Conservation (phyloP, 2,329 filamentous ascomycete genomes). For the Penicillium sp. region DNA sequence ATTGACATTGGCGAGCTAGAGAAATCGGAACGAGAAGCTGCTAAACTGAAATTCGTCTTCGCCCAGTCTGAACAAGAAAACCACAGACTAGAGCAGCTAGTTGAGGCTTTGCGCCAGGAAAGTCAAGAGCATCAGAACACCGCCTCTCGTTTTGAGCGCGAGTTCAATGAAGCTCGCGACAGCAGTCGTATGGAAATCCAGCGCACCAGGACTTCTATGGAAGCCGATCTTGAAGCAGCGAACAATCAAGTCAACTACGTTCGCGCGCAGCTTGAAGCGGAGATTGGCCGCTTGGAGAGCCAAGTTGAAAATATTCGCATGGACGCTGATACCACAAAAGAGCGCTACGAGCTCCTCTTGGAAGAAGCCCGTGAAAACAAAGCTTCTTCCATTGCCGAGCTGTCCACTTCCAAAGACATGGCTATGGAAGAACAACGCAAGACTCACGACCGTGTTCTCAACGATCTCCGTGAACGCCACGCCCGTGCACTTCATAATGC, state of each 20-base stretch:
- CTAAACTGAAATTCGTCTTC: conserved; percentile 75
- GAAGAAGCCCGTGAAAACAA: conserved; percentile 74
- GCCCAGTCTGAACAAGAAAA: conserved; percentile 59
- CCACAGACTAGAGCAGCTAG: conserved; percentile 60
- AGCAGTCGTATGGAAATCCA: conserved; percentile 75
- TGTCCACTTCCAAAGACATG: conserved; percentile 49
- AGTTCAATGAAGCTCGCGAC: conserved; percentile 80
- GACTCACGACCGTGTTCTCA: conserved; percentile 67
- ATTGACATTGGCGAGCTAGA: conserved; percentile 59
- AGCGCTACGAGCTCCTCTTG: conserved; percentile 76
- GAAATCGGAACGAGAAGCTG: conserved; percentile 68
- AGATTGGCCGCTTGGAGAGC: conserved; percentile 65
- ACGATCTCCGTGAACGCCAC: conserved; percentile 72
- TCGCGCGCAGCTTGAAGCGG: conserved; percentile 75
- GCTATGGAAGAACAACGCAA: conserved; percentile 57
- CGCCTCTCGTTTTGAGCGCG: conserved; percentile 67
- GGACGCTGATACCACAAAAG: conserved; percentile 76
- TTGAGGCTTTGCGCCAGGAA: conserved; percentile 47
- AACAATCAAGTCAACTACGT: conserved; percentile 83
- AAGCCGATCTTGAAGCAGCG: conserved; percentile 75
- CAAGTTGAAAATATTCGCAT: conserved; percentile 75
- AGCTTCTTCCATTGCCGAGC: conserved; percentile 55
- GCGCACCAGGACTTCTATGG: conserved; percentile 71
- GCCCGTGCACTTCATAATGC: conserved; percentile 69
- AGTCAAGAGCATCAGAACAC: conserved; percentile 69